Base-by-base conservation (phyloP, 1,284 basidiomycete species). In the Golubevia pallescens region DNA sequence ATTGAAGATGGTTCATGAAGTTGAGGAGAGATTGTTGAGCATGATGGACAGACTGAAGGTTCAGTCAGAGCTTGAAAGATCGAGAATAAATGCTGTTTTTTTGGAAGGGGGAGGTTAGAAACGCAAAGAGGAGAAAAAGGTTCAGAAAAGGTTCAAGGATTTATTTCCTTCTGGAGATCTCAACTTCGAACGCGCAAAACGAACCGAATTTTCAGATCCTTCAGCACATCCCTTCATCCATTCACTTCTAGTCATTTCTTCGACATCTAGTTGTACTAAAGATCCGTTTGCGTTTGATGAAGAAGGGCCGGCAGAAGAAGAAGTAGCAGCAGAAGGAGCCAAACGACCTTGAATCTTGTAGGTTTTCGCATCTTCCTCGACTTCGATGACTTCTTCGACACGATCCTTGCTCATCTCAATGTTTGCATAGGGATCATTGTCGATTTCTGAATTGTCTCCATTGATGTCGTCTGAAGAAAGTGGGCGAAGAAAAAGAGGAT, bases 151-250 rank as follows among this genome's bases (percentile, higher is more conserved):
- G n/a, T n/a, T n/a, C n/a, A n/a, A n/a, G n/a, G n/a, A n/a, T n/a
- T n/a, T n/a, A n/a, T n/a, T n/a, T n/a, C n/a, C n/a, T n/a, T n/a
- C n/a, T n/a, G n/a, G 10, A 38, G 34, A 5, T 4, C 5, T 38
- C 34, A 38, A 38, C 5, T 10, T 38, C 3, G 34, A 38, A 38
- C 10, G 10, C 5, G 10, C 10, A 38, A 38, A 5, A 38, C 34
- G 3, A 4, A 38, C 34, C n/a, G 13, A 57, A 14, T 14, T 71
- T 75, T 79, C 60, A 84, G 81, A 75, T 66, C 93, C 93, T 85
- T 95, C 94, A 0, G 94, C 93, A 85, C 94, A 95, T 7, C 94
- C 94, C 83, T 93, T 93, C 94, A 95, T 95, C 93, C 93, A 96
- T 80, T 93, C 91, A n/a, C 92, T 92, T 84, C 93, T 92, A 21